Conservation (phyloP, 176 grass and related monocot species). For the Oropetium thomaeum region DNA sequence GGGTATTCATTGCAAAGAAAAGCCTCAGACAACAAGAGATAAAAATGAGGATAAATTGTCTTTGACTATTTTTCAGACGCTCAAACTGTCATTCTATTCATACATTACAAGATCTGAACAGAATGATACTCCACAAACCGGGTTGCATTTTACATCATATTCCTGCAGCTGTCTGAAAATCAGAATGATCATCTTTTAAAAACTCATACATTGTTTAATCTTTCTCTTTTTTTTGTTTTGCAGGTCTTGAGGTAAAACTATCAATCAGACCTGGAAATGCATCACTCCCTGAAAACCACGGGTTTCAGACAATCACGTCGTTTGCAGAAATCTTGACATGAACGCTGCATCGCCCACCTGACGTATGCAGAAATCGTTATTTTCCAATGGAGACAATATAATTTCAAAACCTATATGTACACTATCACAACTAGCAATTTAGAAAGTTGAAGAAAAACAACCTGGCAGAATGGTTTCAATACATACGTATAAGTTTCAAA, state of each 20-base stretch:
- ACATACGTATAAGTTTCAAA: too few relatives aligned
- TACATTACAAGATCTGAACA: neutral
- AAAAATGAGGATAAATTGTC: neutral
- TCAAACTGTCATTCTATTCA: neutral
- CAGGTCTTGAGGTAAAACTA: slow-evolving; percentile 72
- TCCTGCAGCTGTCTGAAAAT: neutral
- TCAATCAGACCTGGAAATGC: slow-evolving; percentile 78
- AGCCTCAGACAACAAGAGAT: neutral
- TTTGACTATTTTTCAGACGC: neutral
- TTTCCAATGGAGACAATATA: neutral
- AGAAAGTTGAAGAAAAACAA: neutral
- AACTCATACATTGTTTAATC: neutral
- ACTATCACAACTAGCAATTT: neutral
- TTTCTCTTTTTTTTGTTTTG: slow-evolving; percentile 11
- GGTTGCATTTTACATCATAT: neutral
- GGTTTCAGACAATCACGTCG: slow-evolving; percentile 62
- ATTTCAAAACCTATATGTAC: neutral
- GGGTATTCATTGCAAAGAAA: neutral
- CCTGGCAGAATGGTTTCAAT: neutral
- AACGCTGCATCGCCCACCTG: slow-evolving; percentile 11
- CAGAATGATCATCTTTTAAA: neutral
- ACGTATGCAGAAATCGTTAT: neutral
- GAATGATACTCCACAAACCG: neutral
- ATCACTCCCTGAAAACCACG: slow-evolving; percentile 58
- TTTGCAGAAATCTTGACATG: slow-evolving; percentile 57